Base-by-base conservation (phyloP, 2,329 filamentous ascomycete species). In the Cladobotryum mycophilum region DNA sequence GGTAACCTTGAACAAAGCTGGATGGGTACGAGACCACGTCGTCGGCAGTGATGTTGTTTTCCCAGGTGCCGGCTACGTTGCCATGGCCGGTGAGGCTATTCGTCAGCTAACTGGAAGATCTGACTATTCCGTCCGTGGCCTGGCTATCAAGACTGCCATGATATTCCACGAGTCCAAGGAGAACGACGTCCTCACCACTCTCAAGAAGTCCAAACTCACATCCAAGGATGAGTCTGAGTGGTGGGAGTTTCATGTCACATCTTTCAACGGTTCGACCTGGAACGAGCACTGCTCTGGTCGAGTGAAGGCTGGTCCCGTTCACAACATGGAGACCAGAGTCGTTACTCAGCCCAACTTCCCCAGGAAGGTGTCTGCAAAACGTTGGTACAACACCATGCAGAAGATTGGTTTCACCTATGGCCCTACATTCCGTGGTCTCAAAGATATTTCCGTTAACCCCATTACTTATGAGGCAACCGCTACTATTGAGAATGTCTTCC, bases 341-440 rank as follows among this genome's bases (percentile, higher is more conserved):
- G 6, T 22, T 12, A 18, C 36, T 4, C 45, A 20, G 18, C 30
- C 20, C 17, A 20, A 22, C 14, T 53, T 36, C 33, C 51, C 18
- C 13, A 41, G 38, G 17, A 41, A 41, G 38, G 17, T 38, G 1
- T 41, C 52, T 7, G 47, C 46, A 13, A 49, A 50, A 30, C 20
- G 36, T 22, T 56, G 54, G 54, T 56, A 56, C 18, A 48, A 36
- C 11, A 38, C 52, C 6, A 44, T 54, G 46, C 25, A 25, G 8
- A 45, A 52, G 17, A 45, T 42, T 11, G 54, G 54, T 4, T 52
- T 47, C 20, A 35, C 37, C 5, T 56, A 48, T 30, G 54, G 54
- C 2, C 54, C 54, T 2, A 35, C 38, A 5, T 56, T 56, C 47
- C 54, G 38, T 6, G 44, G 44, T 14, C 15, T 46, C 11, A 37